These are phyloP conservation scores for Acmispon strigosus DNA, from an alignment of 306 rosid species.

Conservation along the genomic window DNA sequence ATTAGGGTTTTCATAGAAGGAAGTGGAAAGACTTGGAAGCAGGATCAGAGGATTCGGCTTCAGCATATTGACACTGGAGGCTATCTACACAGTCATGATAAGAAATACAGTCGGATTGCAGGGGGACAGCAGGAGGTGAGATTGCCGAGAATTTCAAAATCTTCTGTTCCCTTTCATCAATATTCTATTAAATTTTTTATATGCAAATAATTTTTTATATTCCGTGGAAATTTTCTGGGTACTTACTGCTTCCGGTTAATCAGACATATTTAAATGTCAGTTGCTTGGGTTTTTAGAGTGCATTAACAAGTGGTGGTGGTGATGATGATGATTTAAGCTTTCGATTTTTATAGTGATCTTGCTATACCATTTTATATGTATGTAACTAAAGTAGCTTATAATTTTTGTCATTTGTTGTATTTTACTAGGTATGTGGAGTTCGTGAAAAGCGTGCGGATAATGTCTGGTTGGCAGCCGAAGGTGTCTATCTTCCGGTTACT, in stretches of 20 bases:
- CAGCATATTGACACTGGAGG: slow-evolving; percentile 89
- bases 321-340: neutral
- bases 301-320: neutral
- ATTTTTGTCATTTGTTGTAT: neutral
- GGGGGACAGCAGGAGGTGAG: slow-evolving; percentile 99
- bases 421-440: slow-evolving; percentile 71
- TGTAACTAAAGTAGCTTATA: neutral
- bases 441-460: slow-evolving; percentile 88
- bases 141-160: neutral
- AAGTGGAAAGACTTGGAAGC: slow-evolving; percentile 96
- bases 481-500: slow-evolving; percentile 77
- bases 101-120: slow-evolving; percentile 88
- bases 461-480: slow-evolving; percentile 94
- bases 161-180: neutral
- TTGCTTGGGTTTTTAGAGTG: slow-evolving; percentile 8
- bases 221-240: neutral
- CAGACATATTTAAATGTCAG: neutral
- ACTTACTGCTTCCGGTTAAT: neutral
- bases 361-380: neutral
- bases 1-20: slow-evolving; percentile 73
- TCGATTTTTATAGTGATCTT: neutral
- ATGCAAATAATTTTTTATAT: neutral
- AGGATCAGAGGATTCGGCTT: slow-evolving; percentile 82
- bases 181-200: neutral
- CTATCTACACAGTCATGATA: slow-evolving; percentile 92